Base-by-base conservation (phyloP, 1,284 basidiomycete genomes). In the Cryptococcus maquisensis region DNA sequence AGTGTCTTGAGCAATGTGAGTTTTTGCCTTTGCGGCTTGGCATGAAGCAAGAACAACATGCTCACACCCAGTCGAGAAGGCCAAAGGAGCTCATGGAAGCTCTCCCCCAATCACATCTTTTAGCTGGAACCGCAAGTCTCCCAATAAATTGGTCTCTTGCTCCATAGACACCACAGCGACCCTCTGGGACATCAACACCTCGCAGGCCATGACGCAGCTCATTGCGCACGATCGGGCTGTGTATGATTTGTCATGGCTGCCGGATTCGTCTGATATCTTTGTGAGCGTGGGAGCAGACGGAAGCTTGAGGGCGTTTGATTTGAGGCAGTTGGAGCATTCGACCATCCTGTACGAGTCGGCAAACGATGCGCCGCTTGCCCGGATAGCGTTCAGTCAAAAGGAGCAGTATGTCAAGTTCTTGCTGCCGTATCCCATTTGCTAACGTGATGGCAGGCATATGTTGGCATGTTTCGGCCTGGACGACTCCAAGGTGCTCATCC, bases 181-280 rank as follows among this genome's bases (percentile, higher is more conserved):
- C 1, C 86, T 95, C 32, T 94, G 95, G 95, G 96, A 99, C 72
- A 90, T 99, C 69, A 90, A 96, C 64, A 93, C 91, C 2, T 84
- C 86, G 18, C 86, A 88, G n/a, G 95, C 96, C 15, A 85, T 98
- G 67, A 98, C 96, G 1, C 96, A 99, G 74, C 84, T 94, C 63
- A 95, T 95, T 72, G 96, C 96, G 0, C 96, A 99, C 78, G 96
- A 99, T 80, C 85, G 92, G 46, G 96, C 98, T 73, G 96, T 99
- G 5, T 75, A 71, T 50, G 73, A 75, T 47, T 52, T 75, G 58
- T 71, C 91, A 40, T 98, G 96, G 95, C 84, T 97, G n/a, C 96
- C 96, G 2, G 85, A 87, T n/a, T 95, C 90, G 12, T 89, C 90
- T 4, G 94, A 98, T 73, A 94, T 98, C 61, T 99, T 99, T 75